phyloP scores from a whole-genome alignment of 352 stramenopile species.

The Phytophthora lateralis region DNA sequence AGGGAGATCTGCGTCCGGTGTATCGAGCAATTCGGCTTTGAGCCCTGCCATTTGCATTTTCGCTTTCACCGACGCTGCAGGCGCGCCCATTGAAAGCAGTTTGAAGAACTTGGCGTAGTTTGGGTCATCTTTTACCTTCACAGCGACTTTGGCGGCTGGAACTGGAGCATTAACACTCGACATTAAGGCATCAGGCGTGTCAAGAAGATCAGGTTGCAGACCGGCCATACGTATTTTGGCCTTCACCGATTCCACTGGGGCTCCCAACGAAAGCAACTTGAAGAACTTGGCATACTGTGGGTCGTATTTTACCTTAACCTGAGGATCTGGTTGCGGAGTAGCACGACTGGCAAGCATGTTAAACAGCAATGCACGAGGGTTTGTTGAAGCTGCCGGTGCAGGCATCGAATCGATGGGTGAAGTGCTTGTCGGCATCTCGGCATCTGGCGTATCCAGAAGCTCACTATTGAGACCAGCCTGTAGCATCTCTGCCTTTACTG shows the following conservation, averaged over 20 bases:
- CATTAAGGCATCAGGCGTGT: constrained; percentile 68
- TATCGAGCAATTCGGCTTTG: constrained; percentile 72
- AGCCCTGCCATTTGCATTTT: constrained; percentile 75
- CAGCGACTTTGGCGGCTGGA: constrained; percentile 4
- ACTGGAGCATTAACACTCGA: constrained; percentile 7
- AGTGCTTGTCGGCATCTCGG: constrained; percentile 34
- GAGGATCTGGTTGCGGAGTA: constrained; percentile 4
- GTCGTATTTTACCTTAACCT: constrained; percentile 56
- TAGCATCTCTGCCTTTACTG: constrained; percentile 67
- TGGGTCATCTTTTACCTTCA: constrained; percentile 69
- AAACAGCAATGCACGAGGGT: constrained; percentile 10
- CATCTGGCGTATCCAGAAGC: constrained; percentile 68
- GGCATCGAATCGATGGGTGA: background rate
- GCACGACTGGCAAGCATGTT: constrained; percentile 19
- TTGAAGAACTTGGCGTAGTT: constrained; percentile 84
- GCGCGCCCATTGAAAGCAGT: constrained; percentile 62
- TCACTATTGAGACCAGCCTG: constrained; percentile 88
- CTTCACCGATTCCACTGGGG: constrained; percentile 57
- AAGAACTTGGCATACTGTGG: constrained; percentile 75
- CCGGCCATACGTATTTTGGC: constrained; percentile 64
- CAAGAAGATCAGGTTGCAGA: constrained; percentile 60
- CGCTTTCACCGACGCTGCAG: constrained; percentile 54
- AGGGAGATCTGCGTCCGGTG: constrained; percentile 52
- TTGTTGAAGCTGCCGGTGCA: constrained; percentile 14
- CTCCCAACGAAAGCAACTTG: constrained; percentile 69